phyloP scores from a whole-genome alignment of 352 stramenopile genomes.

The Phytophthora fragariaefolia region DNA sequence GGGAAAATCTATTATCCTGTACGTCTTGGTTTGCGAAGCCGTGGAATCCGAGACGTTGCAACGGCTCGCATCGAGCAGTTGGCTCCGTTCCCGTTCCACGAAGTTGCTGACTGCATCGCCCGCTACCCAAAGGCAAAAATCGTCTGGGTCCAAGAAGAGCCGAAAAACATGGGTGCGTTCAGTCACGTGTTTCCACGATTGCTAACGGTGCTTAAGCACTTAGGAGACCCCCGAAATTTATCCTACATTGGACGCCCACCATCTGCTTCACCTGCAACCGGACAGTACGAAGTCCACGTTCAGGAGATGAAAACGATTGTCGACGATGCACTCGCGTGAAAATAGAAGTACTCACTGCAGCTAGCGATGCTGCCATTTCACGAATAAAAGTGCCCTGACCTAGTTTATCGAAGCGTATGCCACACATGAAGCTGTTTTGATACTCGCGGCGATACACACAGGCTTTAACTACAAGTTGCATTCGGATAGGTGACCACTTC shows the following conservation, averaged over 20 bases:
- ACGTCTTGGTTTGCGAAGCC: conserved; percentile 61
- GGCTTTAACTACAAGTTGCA: no score
- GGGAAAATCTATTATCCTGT: conserved; percentile 90
- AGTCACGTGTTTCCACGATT: conserved; percentile 93
- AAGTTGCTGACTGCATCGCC: conserved; percentile 90
- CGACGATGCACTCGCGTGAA: conserved; percentile 76
- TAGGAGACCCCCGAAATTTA: conserved; percentile 63
- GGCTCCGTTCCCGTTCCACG: conserved; percentile 98
- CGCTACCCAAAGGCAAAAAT: conserved; percentile 96
- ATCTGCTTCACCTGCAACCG: conserved; percentile 96
- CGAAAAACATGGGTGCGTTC: conserved; percentile 99
- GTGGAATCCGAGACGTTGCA: conserved; percentile 67
- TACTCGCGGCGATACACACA: no score
- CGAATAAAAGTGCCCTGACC: no score
- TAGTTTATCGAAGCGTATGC: no score
- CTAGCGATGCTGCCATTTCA: no score
- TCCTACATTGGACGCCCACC: conserved; percentile 95
- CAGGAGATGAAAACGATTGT: conserved; percentile 95
- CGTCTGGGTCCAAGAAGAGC: conserved; percentile 98
- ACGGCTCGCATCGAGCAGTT: conserved; percentile 85
- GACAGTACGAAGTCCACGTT: conserved; percentile 94
- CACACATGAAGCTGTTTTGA: no score
- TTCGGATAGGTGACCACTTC: conserved; percentile 19
- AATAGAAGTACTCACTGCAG: no score
- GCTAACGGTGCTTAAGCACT: conserved; percentile 92